A percentile compares a stretch with the other conserved stretches of the same genome.
phyloP scores from a whole-genome alignment of 352 stramenopile genomes.

The Phytophthora brassicae region DNA sequence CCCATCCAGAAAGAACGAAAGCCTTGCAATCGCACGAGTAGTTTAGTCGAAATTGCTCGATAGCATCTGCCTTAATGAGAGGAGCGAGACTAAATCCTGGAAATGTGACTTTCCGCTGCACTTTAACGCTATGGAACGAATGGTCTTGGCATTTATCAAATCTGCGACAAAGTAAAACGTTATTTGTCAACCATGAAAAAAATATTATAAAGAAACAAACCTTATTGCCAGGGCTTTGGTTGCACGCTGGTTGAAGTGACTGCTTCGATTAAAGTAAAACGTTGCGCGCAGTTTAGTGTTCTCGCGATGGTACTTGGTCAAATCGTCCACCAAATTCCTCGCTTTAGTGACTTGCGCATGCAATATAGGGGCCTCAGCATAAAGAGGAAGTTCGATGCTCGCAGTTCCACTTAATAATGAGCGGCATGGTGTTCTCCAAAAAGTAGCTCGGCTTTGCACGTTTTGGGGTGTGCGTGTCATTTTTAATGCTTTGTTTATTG shows the following conservation, averaged over 20 bases:
- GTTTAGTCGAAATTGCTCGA: no score
- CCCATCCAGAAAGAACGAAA: no score
- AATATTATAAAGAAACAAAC: background rate
- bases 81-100: no score
- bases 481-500: background rate
- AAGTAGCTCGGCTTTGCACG: background rate
- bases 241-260: background rate
- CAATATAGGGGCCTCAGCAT: background rate
- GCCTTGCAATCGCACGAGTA: no score
- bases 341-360: background rate
- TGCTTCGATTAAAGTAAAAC: background rate
- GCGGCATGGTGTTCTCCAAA: background rate
- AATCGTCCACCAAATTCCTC: background rate
- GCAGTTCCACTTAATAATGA: background rate
- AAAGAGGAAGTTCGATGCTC: background rate
- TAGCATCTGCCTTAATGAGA: no score
- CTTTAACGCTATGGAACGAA: no score
- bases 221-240: background rate
- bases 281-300: background rate
- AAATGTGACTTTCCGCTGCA: no score
- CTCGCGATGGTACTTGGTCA: background rate
- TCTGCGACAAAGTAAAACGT: no score
- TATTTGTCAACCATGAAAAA: background rate
- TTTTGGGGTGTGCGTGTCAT: background rate
- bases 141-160: no score